Conservation (phyloP, 192 early-diverging fungal species). For the Coemansia brasiliensis region DNA sequence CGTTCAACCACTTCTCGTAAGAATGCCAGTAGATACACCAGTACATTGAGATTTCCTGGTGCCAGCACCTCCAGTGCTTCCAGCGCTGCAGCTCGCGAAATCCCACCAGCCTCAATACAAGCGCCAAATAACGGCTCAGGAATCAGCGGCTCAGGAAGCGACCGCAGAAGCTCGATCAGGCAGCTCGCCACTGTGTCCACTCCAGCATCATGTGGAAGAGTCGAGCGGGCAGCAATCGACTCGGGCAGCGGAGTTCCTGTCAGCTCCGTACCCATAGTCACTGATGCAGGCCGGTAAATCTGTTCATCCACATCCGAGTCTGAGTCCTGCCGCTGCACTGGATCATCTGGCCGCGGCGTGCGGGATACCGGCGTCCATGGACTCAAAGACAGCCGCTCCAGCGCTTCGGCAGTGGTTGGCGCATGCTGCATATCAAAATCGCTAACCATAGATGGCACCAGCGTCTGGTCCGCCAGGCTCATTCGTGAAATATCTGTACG, state of each 20-base stretch:
- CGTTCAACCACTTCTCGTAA: conserved; percentile 61
- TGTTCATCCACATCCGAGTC: conserved; percentile 7
- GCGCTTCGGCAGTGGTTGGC: conserved; percentile 29
- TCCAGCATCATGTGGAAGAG: conserved; percentile 53
- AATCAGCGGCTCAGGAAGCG: conserved; percentile 74
- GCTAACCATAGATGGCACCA: conserved; percentile 32
- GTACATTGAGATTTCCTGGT: conserved; percentile 68
- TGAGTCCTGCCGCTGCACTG: neutral
- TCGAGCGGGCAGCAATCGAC: conserved; percentile 27
- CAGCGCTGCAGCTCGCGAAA: conserved; percentile 40
- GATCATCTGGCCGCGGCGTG: neutral
- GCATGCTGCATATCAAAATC: conserved; percentile 9
- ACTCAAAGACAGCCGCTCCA: conserved; percentile 38
- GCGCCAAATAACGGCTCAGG: conserved; percentile 62
- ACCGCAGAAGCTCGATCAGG: conserved; percentile 68
- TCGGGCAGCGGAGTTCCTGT: conserved; percentile 46
- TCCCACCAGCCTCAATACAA: conserved; percentile 63
- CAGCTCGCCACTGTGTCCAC: conserved; percentile 69
- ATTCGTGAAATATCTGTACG: conserved; percentile 4
- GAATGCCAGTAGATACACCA: conserved; percentile 81
- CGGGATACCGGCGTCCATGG: conserved; percentile 4
- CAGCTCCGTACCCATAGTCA: neutral
- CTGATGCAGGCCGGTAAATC: neutral
- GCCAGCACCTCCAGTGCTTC: conserved; percentile 65
- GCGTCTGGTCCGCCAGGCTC: conserved; percentile 38